phyloP scores from a whole-genome alignment of 139 green algal genomes.

The Tetradesmus obliquus region DNA sequence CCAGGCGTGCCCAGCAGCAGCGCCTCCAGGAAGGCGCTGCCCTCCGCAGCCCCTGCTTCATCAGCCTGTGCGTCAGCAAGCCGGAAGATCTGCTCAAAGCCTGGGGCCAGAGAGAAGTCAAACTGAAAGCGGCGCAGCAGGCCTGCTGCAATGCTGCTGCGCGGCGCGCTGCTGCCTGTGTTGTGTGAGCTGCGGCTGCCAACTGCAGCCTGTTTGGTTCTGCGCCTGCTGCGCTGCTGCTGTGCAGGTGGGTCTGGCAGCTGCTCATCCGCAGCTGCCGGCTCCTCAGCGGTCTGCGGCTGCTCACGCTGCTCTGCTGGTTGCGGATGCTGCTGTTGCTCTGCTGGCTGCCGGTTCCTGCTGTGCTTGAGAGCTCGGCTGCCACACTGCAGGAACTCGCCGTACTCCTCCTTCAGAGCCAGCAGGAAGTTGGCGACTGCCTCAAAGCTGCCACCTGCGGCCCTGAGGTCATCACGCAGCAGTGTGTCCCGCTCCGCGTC shows the following conservation, averaged over 20 bases:
- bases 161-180: background rate
- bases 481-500: background rate
- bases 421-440: background rate
- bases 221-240: background rate
- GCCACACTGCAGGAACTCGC: background rate
- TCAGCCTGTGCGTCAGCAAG: background rate
- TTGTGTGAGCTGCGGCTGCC: background rate
- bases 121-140: constrained; percentile 9
- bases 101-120: background rate
- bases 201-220: background rate
- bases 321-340: background rate
- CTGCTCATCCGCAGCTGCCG: background rate
- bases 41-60: background rate
- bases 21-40: background rate
- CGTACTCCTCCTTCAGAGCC: background rate
- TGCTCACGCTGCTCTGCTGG: background rate
- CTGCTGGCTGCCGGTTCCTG: background rate
- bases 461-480: background rate
- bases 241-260: background rate
- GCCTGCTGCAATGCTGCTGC: background rate
- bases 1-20: background rate
- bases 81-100: background rate
- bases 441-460: background rate
- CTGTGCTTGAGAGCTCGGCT: background rate
- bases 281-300: too few species aligned